Evolutionary conservation across 78 protist genomes (phyloP), one percentile per base, ranked within the genome.

Genomic region (Polysphondylium violaceum): DNA sequence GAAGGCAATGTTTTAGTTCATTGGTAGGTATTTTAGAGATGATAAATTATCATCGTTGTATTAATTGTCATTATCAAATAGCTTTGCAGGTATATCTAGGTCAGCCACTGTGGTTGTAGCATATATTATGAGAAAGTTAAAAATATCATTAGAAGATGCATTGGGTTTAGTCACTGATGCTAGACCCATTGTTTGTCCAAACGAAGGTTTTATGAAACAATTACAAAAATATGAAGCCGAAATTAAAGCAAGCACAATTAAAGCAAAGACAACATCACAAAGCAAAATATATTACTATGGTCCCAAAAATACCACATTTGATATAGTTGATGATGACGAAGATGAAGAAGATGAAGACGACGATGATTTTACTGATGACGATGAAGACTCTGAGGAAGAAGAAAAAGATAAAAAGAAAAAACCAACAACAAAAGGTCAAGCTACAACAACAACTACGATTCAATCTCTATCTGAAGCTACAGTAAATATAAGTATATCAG

Each of bases 1-100:
- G 83, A 60, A 23, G 94, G 94, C 41, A 85, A 41, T n/a, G 94
- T 93, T 21, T 72, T 93, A 16, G 94, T 93, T 60, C 96, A 93
- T 68, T 93, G 95, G 76, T 61, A 61, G 2, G 71, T 23, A 31
- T 58, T 23, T 60, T 23, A 59, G n/a, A 21, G n/a, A 58, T 58
- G n/a, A 9, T 19, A 8, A 4, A 2, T 58, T 58, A 5, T n/a
- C 29, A 58, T 58, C 8, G 4, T 0, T 11, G 9, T 58, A 0
- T 0, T 58, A 58, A 25, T 59, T 23, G 6, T 12, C 1, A 11
- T 29, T 17, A 19, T 12, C 6, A 6, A 27, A 16, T 61, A 61
- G 73, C 58, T 56, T 78, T 51, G 94, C 93, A 16, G 96, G 96
- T 33, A 78, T 93, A 40, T 93, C 96, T 51, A 44, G 96, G 21